These are phyloP conservation scores for Hordeum marinum DNA, from an alignment of 176 grass and related monocot species.

Conservation along the genomic window DNA sequence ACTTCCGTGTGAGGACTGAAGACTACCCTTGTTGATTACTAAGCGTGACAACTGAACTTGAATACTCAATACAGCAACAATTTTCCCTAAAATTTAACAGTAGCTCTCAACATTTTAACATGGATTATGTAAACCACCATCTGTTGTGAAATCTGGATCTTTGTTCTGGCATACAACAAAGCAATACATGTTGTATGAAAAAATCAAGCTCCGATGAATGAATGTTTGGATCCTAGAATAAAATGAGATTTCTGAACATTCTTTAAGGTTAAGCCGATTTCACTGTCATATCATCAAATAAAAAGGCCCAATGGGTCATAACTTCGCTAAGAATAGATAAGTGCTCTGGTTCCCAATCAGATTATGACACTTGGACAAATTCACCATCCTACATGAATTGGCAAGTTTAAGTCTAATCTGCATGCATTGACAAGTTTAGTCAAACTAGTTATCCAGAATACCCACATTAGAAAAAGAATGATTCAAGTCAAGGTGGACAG, in stretches of 20 bases:
- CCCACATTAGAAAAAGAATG: constrained; percentile 6
- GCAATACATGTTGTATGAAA: neutral
- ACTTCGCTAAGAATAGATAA: neutral
- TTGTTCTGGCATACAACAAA: neutral
- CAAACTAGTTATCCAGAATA: constrained; percentile 19
- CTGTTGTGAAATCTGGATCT: neutral
- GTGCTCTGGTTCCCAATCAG: neutral
- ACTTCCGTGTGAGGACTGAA: neutral
- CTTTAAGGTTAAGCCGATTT: neutral
- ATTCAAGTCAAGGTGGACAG: constrained; percentile 20
- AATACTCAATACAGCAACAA: neutral
- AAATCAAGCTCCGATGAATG: neutral
- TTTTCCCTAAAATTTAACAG: neutral
- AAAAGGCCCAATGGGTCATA: neutral
- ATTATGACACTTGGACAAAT: neutral
- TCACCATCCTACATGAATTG: neutral
- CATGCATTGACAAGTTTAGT: neutral
- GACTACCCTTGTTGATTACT: neutral
- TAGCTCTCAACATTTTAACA: neutral
- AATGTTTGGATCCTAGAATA: neutral
- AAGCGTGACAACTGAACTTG: neutral
- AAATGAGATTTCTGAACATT: constrained; percentile 6
- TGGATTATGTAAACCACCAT: constrained; percentile 1
- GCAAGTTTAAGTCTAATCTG: constrained; percentile 6
- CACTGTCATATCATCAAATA: neutral